phyloP scores from a whole-genome alignment of 1,139 yeast genomes.

The Sugiyamaella japonica region DNA sequence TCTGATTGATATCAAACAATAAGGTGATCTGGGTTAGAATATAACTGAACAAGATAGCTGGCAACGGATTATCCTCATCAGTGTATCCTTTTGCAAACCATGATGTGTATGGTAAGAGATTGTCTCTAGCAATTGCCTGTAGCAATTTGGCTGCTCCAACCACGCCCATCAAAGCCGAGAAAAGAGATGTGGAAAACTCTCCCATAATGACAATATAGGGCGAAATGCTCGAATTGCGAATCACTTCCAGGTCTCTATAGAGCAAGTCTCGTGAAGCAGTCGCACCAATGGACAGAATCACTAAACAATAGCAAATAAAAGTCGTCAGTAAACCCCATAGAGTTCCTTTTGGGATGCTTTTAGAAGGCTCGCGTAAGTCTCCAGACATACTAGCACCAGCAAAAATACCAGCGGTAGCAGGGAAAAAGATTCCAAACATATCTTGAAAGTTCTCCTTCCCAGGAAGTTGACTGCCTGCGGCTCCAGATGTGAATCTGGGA shows the following conservation, averaged over 20 bases:
- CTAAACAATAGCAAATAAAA: conserved; percentile 68
- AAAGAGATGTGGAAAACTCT: conserved; percentile 83
- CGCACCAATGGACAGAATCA: conserved; percentile 74
- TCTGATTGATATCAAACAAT: conserved; percentile 86
- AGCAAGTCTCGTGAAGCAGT: conserved; percentile 78
- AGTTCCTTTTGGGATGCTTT: conserved; percentile 88
- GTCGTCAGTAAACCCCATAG: conserved; percentile 76
- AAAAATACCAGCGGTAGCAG: conserved; percentile 96
- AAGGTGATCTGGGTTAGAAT: conserved; percentile 76
- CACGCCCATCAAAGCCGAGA: conserved; percentile 90
- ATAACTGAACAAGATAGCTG: conserved; percentile 76
- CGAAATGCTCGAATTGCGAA: conserved; percentile 74
- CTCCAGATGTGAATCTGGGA: conserved; percentile 83
- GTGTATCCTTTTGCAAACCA: conserved; percentile 54
- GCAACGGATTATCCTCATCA: conserved; percentile 52
- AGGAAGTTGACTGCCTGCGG: conserved; percentile 80
- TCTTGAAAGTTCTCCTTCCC: conserved; percentile 74
- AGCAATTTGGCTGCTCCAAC: conserved; percentile 91
- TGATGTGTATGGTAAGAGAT: conserved; percentile 72
- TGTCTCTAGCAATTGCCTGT: conserved; percentile 88
- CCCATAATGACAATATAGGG: conserved; percentile 78
- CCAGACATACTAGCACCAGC: conserved; percentile 99
- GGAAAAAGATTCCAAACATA: conserved; percentile 91
- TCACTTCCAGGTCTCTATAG: conserved; percentile 73
- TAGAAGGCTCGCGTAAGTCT: conserved; percentile 81